Conservation (phyloP, 306 rosid species). For the Acacia crassicarpa region DNA sequence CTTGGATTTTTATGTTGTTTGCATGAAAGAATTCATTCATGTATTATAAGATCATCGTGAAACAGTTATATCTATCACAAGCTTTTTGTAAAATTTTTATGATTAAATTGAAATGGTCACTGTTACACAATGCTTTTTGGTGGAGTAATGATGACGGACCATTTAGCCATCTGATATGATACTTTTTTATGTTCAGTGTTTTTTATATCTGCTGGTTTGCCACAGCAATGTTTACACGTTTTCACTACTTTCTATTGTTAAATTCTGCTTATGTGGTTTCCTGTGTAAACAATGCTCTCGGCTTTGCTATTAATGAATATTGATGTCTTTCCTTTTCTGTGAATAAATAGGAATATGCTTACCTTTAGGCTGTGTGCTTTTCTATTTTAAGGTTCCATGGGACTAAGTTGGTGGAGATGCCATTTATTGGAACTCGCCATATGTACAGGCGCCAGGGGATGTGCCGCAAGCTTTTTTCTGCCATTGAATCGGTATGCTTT, state of each 20-base stretch:
- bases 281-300: not conserved
- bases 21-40: not conserved
- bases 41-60: not conserved
- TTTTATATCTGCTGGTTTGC: not conserved
- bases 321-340: not conserved
- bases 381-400: constrained; percentile 80
- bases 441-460: constrained; percentile 96
- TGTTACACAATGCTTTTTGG: not conserved
- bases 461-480: constrained; percentile 91
- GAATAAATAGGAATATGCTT: constrained; percentile 16
- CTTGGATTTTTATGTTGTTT: not conserved
- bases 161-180: not conserved
- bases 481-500: constrained; percentile 77
- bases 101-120: not conserved
- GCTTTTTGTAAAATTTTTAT: not conserved
- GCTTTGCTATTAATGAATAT: not conserved
- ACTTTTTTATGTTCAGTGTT: not conserved
- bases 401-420: constrained; percentile 91
- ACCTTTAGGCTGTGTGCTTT: constrained; percentile 21
- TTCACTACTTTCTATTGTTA: not conserved
- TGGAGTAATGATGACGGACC: not conserved
- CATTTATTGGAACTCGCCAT: constrained; percentile 95
- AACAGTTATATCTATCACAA: not conserved
- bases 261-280: not conserved
- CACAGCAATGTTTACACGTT: not conserved